Evolutionary conservation across 202 grass and related monocot genomes (phyloP).

Genomic region (Digitaria exilis): DNA sequence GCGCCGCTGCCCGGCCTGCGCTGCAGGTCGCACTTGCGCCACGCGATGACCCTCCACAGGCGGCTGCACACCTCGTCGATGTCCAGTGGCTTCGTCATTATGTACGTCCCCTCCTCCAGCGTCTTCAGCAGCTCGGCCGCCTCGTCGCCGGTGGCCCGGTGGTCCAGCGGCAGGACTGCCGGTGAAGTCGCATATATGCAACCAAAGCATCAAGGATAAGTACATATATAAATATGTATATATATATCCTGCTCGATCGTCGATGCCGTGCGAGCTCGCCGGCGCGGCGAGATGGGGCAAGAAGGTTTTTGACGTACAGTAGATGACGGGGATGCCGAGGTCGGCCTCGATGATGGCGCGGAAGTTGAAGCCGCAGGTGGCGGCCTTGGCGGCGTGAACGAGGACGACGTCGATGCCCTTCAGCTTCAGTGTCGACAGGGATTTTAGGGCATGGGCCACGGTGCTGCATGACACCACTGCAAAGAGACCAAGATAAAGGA

Average conservation of each 20-base stretch:
- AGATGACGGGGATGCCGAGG: conserved; percentile 41
- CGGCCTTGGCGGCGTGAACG: background rate
- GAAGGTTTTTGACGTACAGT: no score
- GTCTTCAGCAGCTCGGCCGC: background rate
- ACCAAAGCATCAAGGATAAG: background rate
- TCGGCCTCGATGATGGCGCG: conserved; percentile 30
- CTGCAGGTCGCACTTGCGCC: background rate
- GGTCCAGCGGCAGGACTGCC: conserved; percentile 12
- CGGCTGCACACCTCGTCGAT: background rate
- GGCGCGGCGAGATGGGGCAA: no score
- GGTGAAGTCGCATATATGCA: no score
- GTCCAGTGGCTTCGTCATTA: conserved; percentile 28
- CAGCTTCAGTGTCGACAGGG: background rate
- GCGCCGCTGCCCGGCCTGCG: background rate
- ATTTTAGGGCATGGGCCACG: background rate
- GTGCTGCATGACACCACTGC: conserved; percentile 26
- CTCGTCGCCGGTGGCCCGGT: background rate
- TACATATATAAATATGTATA: no score
- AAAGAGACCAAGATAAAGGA: background rate
- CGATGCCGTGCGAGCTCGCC: no score
- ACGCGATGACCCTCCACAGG: conserved; percentile 34
- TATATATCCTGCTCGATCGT: no score
- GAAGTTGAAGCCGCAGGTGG: conserved; percentile 26
- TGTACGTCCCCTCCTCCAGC: background rate
- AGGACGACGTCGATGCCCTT: conserved; percentile 30